Percentiles rank a stretch among this genome's conserved stretches.
Conservation (phyloP, 1,139 yeast genomes). For the Pneumocystis wakefieldiae region DNA sequence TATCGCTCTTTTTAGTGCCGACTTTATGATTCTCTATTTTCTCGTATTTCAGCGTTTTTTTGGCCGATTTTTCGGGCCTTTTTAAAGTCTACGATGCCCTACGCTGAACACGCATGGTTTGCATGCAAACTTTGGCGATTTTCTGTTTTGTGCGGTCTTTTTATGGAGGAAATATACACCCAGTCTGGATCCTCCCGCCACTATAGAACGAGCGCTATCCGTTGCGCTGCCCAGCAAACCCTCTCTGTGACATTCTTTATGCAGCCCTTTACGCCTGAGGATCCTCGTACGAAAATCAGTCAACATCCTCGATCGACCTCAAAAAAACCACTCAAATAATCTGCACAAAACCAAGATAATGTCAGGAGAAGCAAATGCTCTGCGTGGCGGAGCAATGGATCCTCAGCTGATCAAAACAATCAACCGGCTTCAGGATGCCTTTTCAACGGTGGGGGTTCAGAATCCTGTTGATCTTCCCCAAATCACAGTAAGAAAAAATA, state of each 20-base stretch:
- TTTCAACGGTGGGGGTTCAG: constrained; percentile 66
- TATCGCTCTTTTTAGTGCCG: too few species aligned
- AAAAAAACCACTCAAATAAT: neutral
- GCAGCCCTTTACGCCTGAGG: neutral
- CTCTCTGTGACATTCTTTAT: neutral
- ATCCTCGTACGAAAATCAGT: neutral
- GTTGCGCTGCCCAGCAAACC: neutral
- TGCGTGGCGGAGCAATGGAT: constrained; percentile 43
- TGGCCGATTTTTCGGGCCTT: too few species aligned
- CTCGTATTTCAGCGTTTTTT: too few species aligned
- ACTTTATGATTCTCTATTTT: too few species aligned
- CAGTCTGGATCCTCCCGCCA: neutral
- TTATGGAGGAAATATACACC: too few species aligned
- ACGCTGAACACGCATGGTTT: too few species aligned
- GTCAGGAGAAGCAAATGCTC: neutral
- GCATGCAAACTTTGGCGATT: too few species aligned
- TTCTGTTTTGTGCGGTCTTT: too few species aligned
- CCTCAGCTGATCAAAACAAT: constrained; percentile 79
- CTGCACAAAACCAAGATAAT: neutral
- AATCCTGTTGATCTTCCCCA: constrained; percentile 67
- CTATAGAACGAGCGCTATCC: neutral
- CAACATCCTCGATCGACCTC: neutral
- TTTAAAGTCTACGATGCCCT: too few species aligned
- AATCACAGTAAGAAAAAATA: constrained; percentile 47
- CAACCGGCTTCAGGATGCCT: constrained; percentile 81